These are phyloP conservation scores for Lindgomyces ingoldianus DNA, from an alignment of 495 filamentous ascomycete genomes.

Conservation along the genomic window DNA sequence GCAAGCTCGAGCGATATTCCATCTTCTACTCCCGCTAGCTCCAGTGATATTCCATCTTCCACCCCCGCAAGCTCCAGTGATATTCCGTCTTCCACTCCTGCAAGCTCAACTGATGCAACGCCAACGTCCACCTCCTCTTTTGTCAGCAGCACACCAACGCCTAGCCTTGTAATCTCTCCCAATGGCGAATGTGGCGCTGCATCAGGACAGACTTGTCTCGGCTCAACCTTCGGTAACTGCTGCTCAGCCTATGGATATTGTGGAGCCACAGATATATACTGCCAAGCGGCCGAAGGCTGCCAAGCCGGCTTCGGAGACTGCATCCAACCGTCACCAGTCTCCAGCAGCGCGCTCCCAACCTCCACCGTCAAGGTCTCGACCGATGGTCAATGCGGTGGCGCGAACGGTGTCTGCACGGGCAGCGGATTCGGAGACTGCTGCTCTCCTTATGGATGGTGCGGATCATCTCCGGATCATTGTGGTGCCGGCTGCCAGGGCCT, in stretches of 20 bases:
- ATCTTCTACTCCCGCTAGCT: too few species aligned
- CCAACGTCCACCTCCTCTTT: background rate
- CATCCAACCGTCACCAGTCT: slow-evolving; percentile 4
- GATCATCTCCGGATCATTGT: background rate
- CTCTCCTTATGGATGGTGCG: slow-evolving; percentile 11
- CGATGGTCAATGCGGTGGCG: slow-evolving; percentile 7
- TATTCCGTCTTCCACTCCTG: too few species aligned
- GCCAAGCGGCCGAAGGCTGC: slow-evolving; percentile 10
- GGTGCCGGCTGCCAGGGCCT: slow-evolving; percentile 1
- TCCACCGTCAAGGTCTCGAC: slow-evolving; percentile 8
- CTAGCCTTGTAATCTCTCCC: slow-evolving; percentile 6
- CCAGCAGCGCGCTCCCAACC: slow-evolving; percentile 2
- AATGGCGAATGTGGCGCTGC: slow-evolving; percentile 13
- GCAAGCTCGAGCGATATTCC: too few species aligned
- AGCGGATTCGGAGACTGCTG: slow-evolving; percentile 11
- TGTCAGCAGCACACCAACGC: background rate
- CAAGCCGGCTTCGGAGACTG: slow-evolving; percentile 21
- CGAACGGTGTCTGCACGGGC: background rate
- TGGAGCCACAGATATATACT: slow-evolving; percentile 13
- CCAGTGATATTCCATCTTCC: too few species aligned
- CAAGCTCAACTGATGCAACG: background rate
- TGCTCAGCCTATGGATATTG: slow-evolving; percentile 27
- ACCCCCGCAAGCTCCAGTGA: too few species aligned
- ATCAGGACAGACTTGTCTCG: slow-evolving; percentile 10
- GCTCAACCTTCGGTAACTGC: slow-evolving; percentile 18